phyloP scores from a whole-genome alignment of 2,329 filamentous ascomycete genomes.

The Aspergillus sojae region DNA sequence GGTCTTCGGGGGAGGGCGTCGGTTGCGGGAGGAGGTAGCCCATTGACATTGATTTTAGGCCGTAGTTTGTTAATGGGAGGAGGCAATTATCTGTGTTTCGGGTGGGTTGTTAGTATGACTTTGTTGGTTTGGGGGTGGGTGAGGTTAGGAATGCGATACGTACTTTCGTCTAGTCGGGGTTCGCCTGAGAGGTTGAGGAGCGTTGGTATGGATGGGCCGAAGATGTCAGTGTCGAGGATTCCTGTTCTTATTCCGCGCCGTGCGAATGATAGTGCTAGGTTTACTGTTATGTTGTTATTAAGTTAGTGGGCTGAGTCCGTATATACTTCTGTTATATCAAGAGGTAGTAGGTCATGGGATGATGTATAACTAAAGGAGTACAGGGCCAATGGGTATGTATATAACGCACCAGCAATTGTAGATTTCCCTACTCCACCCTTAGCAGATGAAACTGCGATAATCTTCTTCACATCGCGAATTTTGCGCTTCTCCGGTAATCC shows the following conservation, averaged over 20 bases:
- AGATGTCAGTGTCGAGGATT: slow-evolving; percentile 94
- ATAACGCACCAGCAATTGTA: slow-evolving; percentile 72
- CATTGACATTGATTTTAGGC: slow-evolving; percentile 98
- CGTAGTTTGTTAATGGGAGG: slow-evolving; percentile 88
- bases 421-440: slow-evolving; percentile 99
- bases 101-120: neutral
- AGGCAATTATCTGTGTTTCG: slow-evolving; percentile 56
- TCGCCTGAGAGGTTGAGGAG: slow-evolving; percentile 80
- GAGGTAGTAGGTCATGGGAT: neutral
- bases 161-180: slow-evolving; percentile 73
- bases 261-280: slow-evolving; percentile 85
- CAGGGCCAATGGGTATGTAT: neutral
- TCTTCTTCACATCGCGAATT: slow-evolving; percentile 82
- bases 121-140: neutral
- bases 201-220: slow-evolving; percentile 91
- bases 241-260: slow-evolving; percentile 78
- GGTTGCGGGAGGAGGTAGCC: slow-evolving; percentile 50
- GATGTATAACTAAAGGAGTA: neutral
- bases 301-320: slow-evolving; percentile 5
- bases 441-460: slow-evolving; percentile 95
- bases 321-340: neutral
- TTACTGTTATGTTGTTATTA: slow-evolving; percentile 50
- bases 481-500: slow-evolving; percentile 78
- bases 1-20: neutral
- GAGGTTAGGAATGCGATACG: slow-evolving; percentile 33